Base-by-base conservation (phyloP, 768 basidiomycete genomes). In the Agrocybe praecox region DNA sequence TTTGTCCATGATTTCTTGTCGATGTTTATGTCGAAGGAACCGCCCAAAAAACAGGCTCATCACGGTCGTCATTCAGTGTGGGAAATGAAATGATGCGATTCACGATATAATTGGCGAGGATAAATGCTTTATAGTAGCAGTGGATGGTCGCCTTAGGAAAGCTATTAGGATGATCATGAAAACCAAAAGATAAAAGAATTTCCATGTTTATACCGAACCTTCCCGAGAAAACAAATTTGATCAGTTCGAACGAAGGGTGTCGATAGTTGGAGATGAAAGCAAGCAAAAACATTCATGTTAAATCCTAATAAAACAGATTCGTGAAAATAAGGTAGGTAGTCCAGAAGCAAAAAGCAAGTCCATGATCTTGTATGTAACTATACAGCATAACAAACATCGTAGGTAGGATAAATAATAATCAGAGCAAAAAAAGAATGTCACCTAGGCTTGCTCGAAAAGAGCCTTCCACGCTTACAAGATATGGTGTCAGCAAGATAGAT, bases 1-100 rank as follows among this genome's bases (percentile, higher is more conserved):
- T 69, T 90, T 42, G 81, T 88, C 6, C 82, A 87, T 54, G 88
- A 89, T 67, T 86, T 89, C 63, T 66, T 89, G 46, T 85, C 85
- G 6, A 75, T 89, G 75, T 73, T 89, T 52, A 65, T 85, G 42
- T 69, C 80, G 2, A 71, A 76, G 32, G 66, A 70, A 45, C 79
- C 82, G 6, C 65, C 64, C 6, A 56, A 60, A 43, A 56, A 42
- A 49, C 61, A 62, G 22, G 59, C 52, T 17, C 63, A 64, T 55
- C 58, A 59, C 46, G 52, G 49, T 19, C 46, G 44, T 40, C 5
- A 15, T n/a, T 40, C 6, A 40, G 14, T 40, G 36, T 40, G 14
- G 36, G 36, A 14, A 40, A 33, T 6, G 18, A 49, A 26, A 15
- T 49, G 24, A 17, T 21, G 19, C 21, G 17, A 49, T 49, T 7